Evolutionary conservation across 2,329 filamentous ascomycete genomes (phyloP).

Genomic region (Arthrobotrys entomopaga): DNA sequence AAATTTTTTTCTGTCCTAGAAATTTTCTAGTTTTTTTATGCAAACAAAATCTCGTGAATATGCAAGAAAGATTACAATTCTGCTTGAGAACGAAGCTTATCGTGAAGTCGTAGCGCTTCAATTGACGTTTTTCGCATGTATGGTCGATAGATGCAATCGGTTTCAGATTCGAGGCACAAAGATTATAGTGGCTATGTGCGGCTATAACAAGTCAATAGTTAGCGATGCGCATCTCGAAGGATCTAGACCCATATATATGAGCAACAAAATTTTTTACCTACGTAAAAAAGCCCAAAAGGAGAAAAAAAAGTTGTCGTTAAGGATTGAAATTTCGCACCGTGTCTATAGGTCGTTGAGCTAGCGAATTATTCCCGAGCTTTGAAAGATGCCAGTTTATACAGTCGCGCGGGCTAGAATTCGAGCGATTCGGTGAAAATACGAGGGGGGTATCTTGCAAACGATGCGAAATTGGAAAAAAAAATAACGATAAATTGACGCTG

Average conservation of each 20-base stretch:
- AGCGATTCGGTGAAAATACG: conserved; percentile 26
- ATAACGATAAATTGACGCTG: conserved; percentile 12
- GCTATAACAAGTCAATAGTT: conserved; percentile 28
- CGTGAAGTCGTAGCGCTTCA: conserved; percentile 32
- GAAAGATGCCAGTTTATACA: conserved; percentile 51
- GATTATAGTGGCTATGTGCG: conserved; percentile 42
- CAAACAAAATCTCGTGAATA: conserved; percentile 16
- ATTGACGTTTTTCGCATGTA: conserved; percentile 38
- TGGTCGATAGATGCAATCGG: conserved; percentile 37
- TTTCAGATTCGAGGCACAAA: conserved; percentile 29
- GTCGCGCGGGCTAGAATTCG: conserved; percentile 34
- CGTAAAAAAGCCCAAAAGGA: conserved; percentile 2
- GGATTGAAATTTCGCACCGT: conserved; percentile 39
- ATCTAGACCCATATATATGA: conserved; percentile 16
- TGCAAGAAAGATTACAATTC: conserved; percentile 24
- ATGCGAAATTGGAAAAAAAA: conserved; percentile 47
- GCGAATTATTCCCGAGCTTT: conserved; percentile 39
- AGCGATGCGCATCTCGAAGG: conserved; percentile 42
- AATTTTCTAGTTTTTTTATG: conserved; percentile 31
- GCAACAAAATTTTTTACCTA: not conserved
- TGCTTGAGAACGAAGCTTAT: conserved; percentile 13
- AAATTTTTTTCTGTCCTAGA: conserved; percentile 13
- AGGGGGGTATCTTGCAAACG: conserved; percentile 53
- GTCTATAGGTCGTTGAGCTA: conserved; percentile 45
- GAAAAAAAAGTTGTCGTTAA: conserved; percentile 31